Base-by-base conservation (phyloP, 768 basidiomycete genomes). In the Xerocomus potaroensis region DNA sequence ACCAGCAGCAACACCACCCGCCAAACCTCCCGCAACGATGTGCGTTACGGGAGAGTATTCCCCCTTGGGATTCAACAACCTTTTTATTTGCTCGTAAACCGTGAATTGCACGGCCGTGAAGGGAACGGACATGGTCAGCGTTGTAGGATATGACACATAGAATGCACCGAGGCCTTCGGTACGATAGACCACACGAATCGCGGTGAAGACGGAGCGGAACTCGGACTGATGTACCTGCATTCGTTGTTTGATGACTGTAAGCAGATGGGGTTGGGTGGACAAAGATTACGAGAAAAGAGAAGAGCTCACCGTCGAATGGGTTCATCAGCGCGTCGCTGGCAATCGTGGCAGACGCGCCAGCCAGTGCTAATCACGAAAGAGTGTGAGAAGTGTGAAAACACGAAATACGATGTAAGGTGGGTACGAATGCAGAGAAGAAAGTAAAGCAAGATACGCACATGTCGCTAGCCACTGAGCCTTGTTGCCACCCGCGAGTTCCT, bases 81-180 rank as follows among this genome's bases (percentile, higher is more conserved):
- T 75, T 72, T 98, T 98, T 50, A 94, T 65, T 62, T 89, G 87
- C 67, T 98, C 96, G 71, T 99, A 99, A 8, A 91, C 89, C 8
- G 91, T 90, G 71, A 91, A 97, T 66, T 99, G 96, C 39, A 93
- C 94, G 45, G 96, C 96, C 56, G 94, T 97, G 74, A 97, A 97
- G 3, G 96, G 96, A 49, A 99, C 88, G 36, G 91, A 85, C 77
- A 99, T 98, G 54, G 81, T 90, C 58, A 99, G 75, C 4, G 96
- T 99, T 14, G 96, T 99, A 18, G 96, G 96, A 69, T 99, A 99
- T 5, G 96, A 99, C 48, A 99, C 83, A 69, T 97, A 99, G 75
- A 99, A 98, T 8, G 96, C 96, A 30, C 70, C 58, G 37, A 96
- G 64, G 31, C 96, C 96, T 69, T 99, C 96, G 29, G 71, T 81